phyloP scores from a whole-genome alignment of 2,329 filamentous ascomycete species.

The Diaporthe ilicicola region DNA sequence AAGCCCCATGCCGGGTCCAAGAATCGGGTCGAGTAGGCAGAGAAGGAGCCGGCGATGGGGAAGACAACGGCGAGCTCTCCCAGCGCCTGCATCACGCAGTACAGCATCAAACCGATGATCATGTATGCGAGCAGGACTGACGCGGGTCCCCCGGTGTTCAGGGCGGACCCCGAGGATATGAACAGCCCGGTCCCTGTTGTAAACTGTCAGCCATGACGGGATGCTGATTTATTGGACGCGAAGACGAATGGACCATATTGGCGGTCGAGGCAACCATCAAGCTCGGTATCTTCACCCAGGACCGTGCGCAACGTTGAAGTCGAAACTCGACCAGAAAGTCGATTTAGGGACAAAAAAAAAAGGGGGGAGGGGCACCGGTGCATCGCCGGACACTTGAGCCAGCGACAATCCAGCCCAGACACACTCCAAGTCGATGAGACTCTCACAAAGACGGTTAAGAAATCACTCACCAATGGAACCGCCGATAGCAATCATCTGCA shows the following conservation, averaged over 20 bases:
- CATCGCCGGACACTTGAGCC: background rate
- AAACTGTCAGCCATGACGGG: background rate
- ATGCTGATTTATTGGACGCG: background rate
- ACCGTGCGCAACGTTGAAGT: slow-evolving; percentile 19
- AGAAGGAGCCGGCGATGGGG: slow-evolving; percentile 91
- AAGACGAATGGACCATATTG: background rate
- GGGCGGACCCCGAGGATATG: slow-evolving; percentile 79
- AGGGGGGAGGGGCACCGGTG: too few species aligned
- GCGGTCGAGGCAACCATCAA: background rate
- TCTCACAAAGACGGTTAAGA: background rate
- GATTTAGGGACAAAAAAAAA: background rate
- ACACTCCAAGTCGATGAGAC: background rate
- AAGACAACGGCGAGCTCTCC: slow-evolving; percentile 92
- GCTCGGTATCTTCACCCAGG: background rate
- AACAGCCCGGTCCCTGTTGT: slow-evolving; percentile 81
- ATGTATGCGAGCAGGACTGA: slow-evolving; percentile 80
- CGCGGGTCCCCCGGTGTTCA: slow-evolving; percentile 78
- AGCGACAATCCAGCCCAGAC: background rate
- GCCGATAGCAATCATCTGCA: slow-evolving; percentile 98
- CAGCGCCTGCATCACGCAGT: slow-evolving; percentile 89
- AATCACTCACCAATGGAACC: slow-evolving; percentile 76
- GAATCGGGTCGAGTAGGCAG: slow-evolving; percentile 90
- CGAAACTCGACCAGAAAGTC: background rate
- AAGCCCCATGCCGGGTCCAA: slow-evolving; percentile 95
- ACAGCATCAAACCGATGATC: slow-evolving; percentile 87